phyloP scores from a whole-genome alignment of 2,329 filamentous ascomycete species.

The Colletotrichum spaethianum region DNA sequence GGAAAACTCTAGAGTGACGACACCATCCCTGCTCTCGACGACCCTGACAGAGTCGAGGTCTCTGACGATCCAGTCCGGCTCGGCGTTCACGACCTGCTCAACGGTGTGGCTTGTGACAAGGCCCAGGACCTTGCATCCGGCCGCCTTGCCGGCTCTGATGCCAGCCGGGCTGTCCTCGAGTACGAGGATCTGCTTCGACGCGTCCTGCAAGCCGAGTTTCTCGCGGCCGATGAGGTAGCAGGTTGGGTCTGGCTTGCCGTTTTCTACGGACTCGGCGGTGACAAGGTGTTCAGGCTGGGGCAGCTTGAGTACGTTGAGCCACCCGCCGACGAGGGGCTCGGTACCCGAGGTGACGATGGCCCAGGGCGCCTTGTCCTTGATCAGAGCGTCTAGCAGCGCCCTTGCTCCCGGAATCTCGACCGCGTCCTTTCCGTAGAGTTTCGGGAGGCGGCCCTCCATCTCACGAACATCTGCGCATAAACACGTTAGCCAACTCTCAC shows the following conservation, averaged over 20 bases:
- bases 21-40: constrained; percentile 68
- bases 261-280: constrained; percentile 80
- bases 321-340: constrained; percentile 76
- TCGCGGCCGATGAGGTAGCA: constrained; percentile 80
- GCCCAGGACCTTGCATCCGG: constrained; percentile 88
- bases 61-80: constrained; percentile 89
- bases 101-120: constrained; percentile 86
- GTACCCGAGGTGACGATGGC: constrained; percentile 88
- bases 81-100: constrained; percentile 79
- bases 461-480: constrained; percentile 77
- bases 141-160: constrained; percentile 85
- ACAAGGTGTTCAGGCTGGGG: constrained; percentile 77
- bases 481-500: constrained; percentile 21
- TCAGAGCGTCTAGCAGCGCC: constrained; percentile 76
- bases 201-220: constrained; percentile 67
- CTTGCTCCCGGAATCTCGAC: constrained; percentile 89
- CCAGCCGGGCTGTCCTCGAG: constrained; percentile 92
- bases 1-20: constrained; percentile 76
- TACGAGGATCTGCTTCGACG: constrained; percentile 74
- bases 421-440: constrained; percentile 82
- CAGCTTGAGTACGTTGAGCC: constrained; percentile 77
- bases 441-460: constrained; percentile 84
- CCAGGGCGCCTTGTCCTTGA: constrained; percentile 78
- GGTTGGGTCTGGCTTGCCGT: constrained; percentile 83
- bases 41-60: constrained; percentile 83